Evolutionary conservation across 176 grass and related monocot genomes (phyloP), one percentile per base, ranked within the genome.

Genomic region (Chloris gayana): DNA sequence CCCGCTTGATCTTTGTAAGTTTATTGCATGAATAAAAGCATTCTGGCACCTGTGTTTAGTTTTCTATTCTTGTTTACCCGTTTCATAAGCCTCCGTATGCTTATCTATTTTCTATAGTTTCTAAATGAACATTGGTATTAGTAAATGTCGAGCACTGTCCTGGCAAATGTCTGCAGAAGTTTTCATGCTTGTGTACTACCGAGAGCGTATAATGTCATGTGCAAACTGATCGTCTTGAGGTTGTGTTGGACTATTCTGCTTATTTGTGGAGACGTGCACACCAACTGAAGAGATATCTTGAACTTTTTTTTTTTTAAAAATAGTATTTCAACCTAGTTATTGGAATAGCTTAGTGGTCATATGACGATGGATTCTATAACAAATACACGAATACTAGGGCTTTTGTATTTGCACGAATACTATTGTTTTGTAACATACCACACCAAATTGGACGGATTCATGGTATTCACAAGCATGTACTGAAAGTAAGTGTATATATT

Each of bases 1-100:
- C 6, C 34, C 1, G 39, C 21, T 34, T 71, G 25, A 50, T 38
- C 21, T 74, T 74, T 57, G 70, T 59, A 79, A 74, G 69, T 72
- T 79, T 83, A 37, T 74, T 79, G 64, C 37, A 75, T 73, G 69
- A 88, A 84, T 80, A 84, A 84, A 68, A 44, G 69, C 81, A 84
- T 60, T 83, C 73, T 70, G 27, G n/a, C 39, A 17, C 54, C 29
- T 70, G 24, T 60, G 4, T 76, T 54, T 14, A 51, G n/a, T 31
- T 69, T 18, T 41, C 11, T 34, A 9, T 78, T 35, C 34, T 19
- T 44, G 5, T 7, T 37, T 51, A 49, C 19, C 22, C 4, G 33
- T 60, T 41, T 61, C 14, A 64, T 33, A 64, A 64, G 29, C 29
- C 3, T 32, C 61, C 14, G 3, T 26, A 30, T 29, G 12, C 3